Evolutionary conservation across 2,329 filamentous ascomycete genomes (phyloP).

Genomic region (Claviceps purpurea): DNA sequence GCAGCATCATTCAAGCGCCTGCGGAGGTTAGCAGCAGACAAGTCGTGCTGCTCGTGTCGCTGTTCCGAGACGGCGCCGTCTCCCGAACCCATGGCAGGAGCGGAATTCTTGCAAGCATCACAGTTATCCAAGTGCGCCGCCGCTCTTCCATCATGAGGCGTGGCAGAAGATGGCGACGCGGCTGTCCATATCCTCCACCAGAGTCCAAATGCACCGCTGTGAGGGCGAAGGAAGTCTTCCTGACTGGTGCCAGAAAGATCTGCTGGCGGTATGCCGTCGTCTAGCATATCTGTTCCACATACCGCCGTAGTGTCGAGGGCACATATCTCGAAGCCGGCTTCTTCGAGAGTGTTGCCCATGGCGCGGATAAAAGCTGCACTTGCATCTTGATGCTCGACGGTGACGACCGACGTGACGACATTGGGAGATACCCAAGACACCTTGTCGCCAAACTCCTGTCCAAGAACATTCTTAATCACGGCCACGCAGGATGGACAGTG

Average conservation of each 20-base stretch:
- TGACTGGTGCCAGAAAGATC: conserved; percentile 10
- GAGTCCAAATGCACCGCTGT: conserved; percentile 13
- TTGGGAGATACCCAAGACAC: conserved; percentile 52
- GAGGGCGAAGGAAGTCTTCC: conserved; percentile 9
- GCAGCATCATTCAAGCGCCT: conserved; percentile 1
- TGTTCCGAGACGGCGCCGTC: conserved; percentile 4
- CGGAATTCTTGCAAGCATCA: conserved; percentile 18
- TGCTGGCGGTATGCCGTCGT: conserved; percentile 11
- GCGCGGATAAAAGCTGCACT: conserved; percentile 27
- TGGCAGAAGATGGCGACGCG: conserved; percentile 9
- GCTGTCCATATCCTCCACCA: conserved; percentile 21
- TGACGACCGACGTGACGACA: conserved; percentile 57
- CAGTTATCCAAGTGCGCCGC: conserved; percentile 25
- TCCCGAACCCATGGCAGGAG: conserved; percentile 6
- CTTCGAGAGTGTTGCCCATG: conserved; percentile 36
- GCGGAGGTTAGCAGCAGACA: conserved; percentile 4
- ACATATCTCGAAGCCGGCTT: conserved; percentile 46
- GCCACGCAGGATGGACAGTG: conserved; percentile 65
- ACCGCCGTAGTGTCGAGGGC: conserved; percentile 27
- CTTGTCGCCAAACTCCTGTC: conserved; percentile 29
- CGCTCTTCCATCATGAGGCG: conserved; percentile 12
- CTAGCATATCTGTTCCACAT: conserved; percentile 10
- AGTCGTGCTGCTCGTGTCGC: conserved; percentile 1
- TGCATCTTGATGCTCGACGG: conserved; percentile 37
- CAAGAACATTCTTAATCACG: conserved; percentile 47